Evolutionary conservation across 768 basidiomycete genomes (phyloP).

Genomic region (Amanita jacksonii): DNA sequence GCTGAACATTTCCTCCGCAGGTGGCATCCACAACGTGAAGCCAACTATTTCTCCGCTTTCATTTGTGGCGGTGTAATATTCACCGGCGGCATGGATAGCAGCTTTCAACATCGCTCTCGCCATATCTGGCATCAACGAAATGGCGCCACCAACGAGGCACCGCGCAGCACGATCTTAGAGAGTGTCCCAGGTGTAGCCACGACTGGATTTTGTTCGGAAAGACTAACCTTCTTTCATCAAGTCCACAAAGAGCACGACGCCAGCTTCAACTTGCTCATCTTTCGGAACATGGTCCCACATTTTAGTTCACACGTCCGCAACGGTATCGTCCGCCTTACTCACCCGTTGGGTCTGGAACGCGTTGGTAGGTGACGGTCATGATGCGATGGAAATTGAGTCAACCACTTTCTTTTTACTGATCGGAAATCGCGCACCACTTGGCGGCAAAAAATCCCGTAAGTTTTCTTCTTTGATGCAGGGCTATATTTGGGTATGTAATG

Average conservation of each 20-base stretch:
- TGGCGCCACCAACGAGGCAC: conserved; percentile 19
- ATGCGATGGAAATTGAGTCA: background rate
- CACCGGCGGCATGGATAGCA: conserved; percentile 17
- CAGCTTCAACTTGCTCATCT: conserved; percentile 14
- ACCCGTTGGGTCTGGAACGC: conserved; percentile 14
- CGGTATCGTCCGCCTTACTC: too few species aligned
- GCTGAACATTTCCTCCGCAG: conserved; percentile 21
- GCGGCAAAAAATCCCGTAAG: too few species aligned
- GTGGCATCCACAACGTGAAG: conserved; percentile 23
- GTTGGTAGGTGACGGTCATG: conserved; percentile 15
- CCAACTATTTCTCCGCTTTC: conserved; percentile 16
- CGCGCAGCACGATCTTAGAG: conserved; percentile 17
- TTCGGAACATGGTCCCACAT: too few species aligned
- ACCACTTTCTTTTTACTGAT: too few species aligned
- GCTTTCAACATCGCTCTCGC: conserved; percentile 13
- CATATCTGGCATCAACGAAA: conserved; percentile 16
- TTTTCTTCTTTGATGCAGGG: too few species aligned
- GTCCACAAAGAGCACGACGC: conserved; percentile 15
- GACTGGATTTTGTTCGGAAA: too few species aligned
- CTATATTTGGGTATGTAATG: too few species aligned
- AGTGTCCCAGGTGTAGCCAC: too few species aligned
- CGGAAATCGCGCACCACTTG: too few species aligned
- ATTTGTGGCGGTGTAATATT: conserved; percentile 21
- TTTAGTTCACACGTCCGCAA: too few species aligned
- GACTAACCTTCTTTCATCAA: conserved; percentile 18